Percentiles rank a stretch among this genome's conserved stretches.
These are phyloP conservation scores for Talaromyces rugulosus DNA, from an alignment of 2,329 filamentous ascomycete genomes.

Conservation along the genomic window DNA sequence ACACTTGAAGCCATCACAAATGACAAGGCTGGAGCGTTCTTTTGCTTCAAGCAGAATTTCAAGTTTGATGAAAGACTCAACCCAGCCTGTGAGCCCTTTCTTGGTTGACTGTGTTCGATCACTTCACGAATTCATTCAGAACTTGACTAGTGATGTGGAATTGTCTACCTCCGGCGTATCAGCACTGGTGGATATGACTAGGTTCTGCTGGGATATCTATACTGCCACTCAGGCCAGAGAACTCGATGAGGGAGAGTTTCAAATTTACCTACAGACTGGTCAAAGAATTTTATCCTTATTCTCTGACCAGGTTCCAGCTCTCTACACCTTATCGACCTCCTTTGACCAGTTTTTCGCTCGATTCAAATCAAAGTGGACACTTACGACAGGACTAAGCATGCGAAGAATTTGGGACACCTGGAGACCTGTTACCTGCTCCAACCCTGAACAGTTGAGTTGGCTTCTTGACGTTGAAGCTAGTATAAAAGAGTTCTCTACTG, in stretches of 20 bases:
- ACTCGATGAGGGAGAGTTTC: conserved; percentile 52
- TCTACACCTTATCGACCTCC: conserved; percentile 24
- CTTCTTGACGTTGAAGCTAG: conserved; percentile 33
- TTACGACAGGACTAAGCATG: conserved; percentile 75
- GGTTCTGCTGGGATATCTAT: conserved; percentile 49
- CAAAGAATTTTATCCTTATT: conserved; percentile 31
- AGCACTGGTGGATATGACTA: conserved; percentile 29
- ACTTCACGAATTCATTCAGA: conserved; percentile 32
- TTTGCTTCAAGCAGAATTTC: conserved; percentile 37
- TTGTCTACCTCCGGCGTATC: conserved; percentile 21
- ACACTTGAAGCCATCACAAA: conserved; percentile 37
- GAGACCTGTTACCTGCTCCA: conserved; percentile 54
- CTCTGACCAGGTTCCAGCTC: conserved; percentile 19
- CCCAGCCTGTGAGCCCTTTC: conserved; percentile 36
- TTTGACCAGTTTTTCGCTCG: conserved; percentile 39
- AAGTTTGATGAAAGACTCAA: conserved; percentile 38
- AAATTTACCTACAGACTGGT: conserved; percentile 49
- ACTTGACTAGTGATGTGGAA: conserved; percentile 23
- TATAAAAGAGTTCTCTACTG: conserved; percentile 32
- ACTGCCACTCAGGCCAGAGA: conserved; percentile 34
- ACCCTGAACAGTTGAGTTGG: conserved; percentile 28
- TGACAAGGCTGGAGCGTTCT: conserved; percentile 39
- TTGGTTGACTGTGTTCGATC: conserved; percentile 34
- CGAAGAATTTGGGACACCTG: conserved; percentile 71
- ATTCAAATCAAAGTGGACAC: conserved; percentile 67